Conservation (phyloP, 805 yeast genomes). For the Yarrowia sp. region DNA sequence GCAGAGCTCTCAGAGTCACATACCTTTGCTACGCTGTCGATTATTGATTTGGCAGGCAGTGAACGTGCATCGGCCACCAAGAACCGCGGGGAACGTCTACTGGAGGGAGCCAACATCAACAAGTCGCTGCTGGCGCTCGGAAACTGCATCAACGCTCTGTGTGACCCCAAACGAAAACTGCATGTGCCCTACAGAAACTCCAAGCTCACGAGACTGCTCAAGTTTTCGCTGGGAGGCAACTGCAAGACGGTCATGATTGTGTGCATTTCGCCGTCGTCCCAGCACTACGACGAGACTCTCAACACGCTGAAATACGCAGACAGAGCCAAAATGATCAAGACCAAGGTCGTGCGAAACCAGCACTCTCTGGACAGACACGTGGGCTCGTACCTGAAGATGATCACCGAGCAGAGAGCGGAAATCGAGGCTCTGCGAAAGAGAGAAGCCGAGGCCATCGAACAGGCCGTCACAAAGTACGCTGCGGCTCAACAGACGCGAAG, state of each 20-base stretch:
- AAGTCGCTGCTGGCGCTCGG: constrained; percentile 87
- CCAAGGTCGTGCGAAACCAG: constrained; percentile 75
- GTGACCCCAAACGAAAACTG: constrained; percentile 68
- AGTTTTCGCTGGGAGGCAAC: constrained; percentile 91
- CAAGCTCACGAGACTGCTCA: constrained; percentile 82
- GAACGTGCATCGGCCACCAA: constrained; percentile 91
- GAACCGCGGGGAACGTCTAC: constrained; percentile 79
- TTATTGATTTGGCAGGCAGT: constrained; percentile 93
- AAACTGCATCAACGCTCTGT: constrained; percentile 89
- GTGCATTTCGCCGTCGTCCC: constrained; percentile 85
- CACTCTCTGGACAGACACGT: constrained; percentile 82
- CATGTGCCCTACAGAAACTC: constrained; percentile 94
- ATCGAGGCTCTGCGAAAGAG: constrained; percentile 70
- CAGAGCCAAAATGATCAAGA: constrained; percentile 88
- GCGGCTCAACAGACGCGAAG: constrained; percentile 37
- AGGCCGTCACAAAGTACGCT: constrained; percentile 41
- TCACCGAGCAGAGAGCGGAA: constrained; percentile 77
- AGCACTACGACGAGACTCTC: constrained; percentile 90
- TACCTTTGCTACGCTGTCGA: constrained; percentile 78
- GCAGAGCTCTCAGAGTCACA: constrained; percentile 72
- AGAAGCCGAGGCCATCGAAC: constrained; percentile 39
- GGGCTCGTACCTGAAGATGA: constrained; percentile 82
- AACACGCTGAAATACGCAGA: constrained; percentile 91
- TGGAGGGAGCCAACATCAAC: constrained; percentile 94
- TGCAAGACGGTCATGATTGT: constrained; percentile 97